Base-by-base conservation (phyloP, 2,329 filamentous ascomycete genomes). In the Orbilia javanica region DNA sequence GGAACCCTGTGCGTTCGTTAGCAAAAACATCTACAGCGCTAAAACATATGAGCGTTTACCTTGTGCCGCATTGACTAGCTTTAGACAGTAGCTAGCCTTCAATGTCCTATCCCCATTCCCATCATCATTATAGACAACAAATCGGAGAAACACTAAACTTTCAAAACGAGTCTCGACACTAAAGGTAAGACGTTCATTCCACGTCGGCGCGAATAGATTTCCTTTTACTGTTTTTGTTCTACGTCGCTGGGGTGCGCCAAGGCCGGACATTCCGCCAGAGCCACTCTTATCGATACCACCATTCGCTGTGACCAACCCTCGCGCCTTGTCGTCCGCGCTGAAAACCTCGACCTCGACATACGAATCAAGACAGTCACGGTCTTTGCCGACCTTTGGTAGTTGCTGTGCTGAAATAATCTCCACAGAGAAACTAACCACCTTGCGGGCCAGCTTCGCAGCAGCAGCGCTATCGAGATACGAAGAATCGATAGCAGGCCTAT, bases 301-400 rank as follows among this genome's bases (percentile, higher is more conserved):
- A 81, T 90, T 88, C 36, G 89, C 90, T 64, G 88, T 89, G 20
- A 90, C 89, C 68, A 90, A 87, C 67, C 90, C 91, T 62, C 93
- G 93, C 64, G 91, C 89, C 85, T 96, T 95, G 85, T 97, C 95
- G 84, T 97, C 96, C 46, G 95, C 93, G 82, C 94, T 92, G 83
- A 96, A 96, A 83, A 98, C 91, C 84, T 99, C 95, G 31, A 98
- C 92, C 84, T 98, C 94, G 72, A 98, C 89, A 82, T 97, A 98
- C 0, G 96, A 94, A 83, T 97, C 94, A 84, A 98, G 90, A n/a
- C 90, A 88, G 79, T 94, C 74, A 18, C 74, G 62, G 50, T 73
- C 68, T 44, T 73, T 72, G n/a, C 67, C 74, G 25, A 72, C 74
- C 22, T 94, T 90, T 84, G 97, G 97, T 72, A 99, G 89, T 83